Evolutionary conservation across 2,329 filamentous ascomycete genomes (phyloP), one percentile per base, ranked within the genome.

Genomic region (Fusarium pseudograminearum): DNA sequence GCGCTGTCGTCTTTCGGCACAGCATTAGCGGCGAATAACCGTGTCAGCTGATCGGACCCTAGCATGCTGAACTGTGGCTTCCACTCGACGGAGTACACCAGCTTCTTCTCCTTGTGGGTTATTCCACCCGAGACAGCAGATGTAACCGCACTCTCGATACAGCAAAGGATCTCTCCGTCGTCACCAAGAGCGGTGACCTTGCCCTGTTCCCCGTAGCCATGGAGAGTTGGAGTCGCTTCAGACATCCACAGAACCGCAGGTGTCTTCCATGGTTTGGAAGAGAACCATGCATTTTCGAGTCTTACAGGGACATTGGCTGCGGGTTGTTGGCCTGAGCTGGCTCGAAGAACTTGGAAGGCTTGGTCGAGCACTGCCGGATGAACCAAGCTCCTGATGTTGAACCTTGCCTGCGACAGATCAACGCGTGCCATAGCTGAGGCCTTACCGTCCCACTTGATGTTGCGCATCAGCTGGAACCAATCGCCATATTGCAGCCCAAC

Each of bases 281-380:
- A 30, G 36, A 64, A 45, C 57, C 44, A 64, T 5, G 24, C 20
- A 20, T 56, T 42, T 4, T 55, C 31, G 0, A 64, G 22, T 5
- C 31, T 22, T 1, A 61, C 3, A 2, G 57, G 61, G 14, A 64
- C 57, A 22, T 61, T 64, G 4, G 61, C 50, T 11, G 31, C 45
- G 0, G 16, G 10, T 8, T 64, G 48, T 18, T 54, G 48, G 2
- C 57, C 26, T 1, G 57, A 36, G 16, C 48, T 45, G 4, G 10
- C 57, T 10, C 61, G 57, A 6, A 64, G 42, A 7, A 64, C 38
- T 14, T 64, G 48, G 12, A 64, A 64, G 0, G 50, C 57, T n/a
- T 61, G 40, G 9, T 64, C 61, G 0, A 64, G 24, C 0, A 56
- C 44, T 2, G 61, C 44, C 0, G 57, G 61, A 16, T 64, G 57